A percentile compares a stretch with the other conserved stretches of the same genome.
Conservation (phyloP, 140 eudicot species). For the Flaveria floridana region DNA sequence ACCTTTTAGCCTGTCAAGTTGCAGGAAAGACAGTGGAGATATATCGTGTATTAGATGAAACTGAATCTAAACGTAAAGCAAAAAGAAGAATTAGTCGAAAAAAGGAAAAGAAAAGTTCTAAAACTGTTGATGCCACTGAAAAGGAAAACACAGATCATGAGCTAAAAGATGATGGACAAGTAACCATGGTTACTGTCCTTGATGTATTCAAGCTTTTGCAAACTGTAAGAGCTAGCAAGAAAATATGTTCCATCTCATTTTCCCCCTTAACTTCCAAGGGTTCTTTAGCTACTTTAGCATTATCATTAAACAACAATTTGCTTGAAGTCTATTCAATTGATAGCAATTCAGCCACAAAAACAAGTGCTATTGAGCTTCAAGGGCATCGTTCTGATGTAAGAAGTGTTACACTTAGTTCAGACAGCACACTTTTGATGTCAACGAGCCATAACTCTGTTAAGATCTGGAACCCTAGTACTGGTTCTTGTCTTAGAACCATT, state of each 20-base stretch:
- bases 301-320: constrained; percentile 76
- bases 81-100: constrained; percentile 74
- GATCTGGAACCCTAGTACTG: constrained; percentile 94
- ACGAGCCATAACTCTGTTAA: constrained; percentile 90
- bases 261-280: constrained; percentile 63
- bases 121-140: constrained; percentile 47
- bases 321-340: constrained; percentile 70
- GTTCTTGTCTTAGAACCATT: constrained; percentile 87
- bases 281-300: constrained; percentile 67
- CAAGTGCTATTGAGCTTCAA: constrained; percentile 69
- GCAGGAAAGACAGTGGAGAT: constrained; percentile 94
- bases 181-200: constrained; percentile 49
- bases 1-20: constrained; percentile 78
- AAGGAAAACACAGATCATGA: constrained; percentile 38
- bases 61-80: constrained; percentile 91
- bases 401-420: constrained; percentile 88
- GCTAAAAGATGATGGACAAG: constrained; percentile 39
- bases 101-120: constrained; percentile 73
- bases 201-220: constrained; percentile 86
- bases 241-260: constrained; percentile 77
- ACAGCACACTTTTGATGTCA: constrained; percentile 80
- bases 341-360: constrained; percentile 46
- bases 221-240: constrained; percentile 69
- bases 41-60: constrained; percentile 80
- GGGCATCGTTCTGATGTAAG: constrained; percentile 97